Conservation (phyloP, 2,329 filamentous ascomycete species). For the Aplosporella prunicola region DNA sequence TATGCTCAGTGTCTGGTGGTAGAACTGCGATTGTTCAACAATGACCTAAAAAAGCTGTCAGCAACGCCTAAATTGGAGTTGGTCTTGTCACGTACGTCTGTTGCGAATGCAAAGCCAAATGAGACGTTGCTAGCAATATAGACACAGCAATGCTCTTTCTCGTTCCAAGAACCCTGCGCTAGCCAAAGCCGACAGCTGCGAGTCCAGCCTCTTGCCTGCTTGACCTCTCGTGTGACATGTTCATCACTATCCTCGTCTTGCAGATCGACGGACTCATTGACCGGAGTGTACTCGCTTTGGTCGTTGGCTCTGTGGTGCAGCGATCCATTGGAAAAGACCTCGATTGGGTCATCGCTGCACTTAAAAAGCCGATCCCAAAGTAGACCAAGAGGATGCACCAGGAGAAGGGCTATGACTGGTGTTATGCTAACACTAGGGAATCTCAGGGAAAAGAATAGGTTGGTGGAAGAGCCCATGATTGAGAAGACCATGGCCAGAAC, state of each 20-base stretch:
- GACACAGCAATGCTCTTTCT: slow-evolving; percentile 81
- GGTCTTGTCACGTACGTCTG: slow-evolving; percentile 58
- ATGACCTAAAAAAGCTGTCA: slow-evolving; percentile 46
- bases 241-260: not conserved
- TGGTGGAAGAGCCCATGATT: slow-evolving; percentile 71
- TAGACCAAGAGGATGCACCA: slow-evolving; percentile 75
- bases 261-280: not conserved
- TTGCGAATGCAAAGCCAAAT: slow-evolving; percentile 82
- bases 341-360: slow-evolving; percentile 43
- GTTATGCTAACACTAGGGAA: slow-evolving; percentile 87
- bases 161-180: slow-evolving; percentile 73
- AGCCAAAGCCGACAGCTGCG: slow-evolving; percentile 59
- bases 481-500: slow-evolving; percentile 69
- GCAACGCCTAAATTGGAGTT: not conserved
- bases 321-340: slow-evolving; percentile 50
- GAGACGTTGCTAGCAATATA: slow-evolving; percentile 86
- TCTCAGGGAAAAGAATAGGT: slow-evolving; percentile 80
- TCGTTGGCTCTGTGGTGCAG: slow-evolving; percentile 20
- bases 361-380: slow-evolving; percentile 69
- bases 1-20: slow-evolving; percentile 69
- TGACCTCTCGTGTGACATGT: not conserved
- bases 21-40: slow-evolving; percentile 82
- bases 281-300: not conserved
- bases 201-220: slow-evolving; percentile 15
- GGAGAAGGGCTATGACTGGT: slow-evolving; percentile 74